Conservation (phyloP, 805 yeast genomes). For the Sporopachydermia lactativora region DNA sequence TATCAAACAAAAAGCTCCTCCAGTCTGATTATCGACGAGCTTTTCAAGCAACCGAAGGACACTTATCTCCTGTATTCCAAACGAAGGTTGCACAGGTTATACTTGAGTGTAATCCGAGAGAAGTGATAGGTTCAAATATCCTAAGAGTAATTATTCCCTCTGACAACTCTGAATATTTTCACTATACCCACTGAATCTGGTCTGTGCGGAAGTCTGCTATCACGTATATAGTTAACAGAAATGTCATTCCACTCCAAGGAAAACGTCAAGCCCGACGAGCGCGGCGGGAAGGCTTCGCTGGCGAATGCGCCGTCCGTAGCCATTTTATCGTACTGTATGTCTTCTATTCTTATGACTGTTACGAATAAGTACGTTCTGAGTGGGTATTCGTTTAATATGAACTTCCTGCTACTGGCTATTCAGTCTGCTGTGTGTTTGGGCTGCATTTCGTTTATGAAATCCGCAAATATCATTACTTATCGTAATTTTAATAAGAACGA, state of each 20-base stretch:
- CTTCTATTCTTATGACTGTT: conserved; percentile 94
- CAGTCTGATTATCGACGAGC: no score
- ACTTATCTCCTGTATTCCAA: no score
- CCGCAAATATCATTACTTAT: conserved; percentile 66
- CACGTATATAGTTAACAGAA: no score
- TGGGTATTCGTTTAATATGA: conserved; percentile 66
- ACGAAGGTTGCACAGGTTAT: no score
- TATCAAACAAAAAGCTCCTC: no score
- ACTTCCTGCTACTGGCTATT: conserved; percentile 77
- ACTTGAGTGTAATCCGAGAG: no score
- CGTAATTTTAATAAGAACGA: conserved; percentile 77
- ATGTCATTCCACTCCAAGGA: background rate
- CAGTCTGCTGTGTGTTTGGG: conserved; percentile 75
- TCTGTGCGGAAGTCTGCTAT: no score
- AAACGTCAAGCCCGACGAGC: background rate
- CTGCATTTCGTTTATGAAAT: conserved; percentile 60
- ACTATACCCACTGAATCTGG: no score
- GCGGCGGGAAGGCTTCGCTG: background rate
- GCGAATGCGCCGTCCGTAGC: conserved; percentile 34
- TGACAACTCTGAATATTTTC: no score
- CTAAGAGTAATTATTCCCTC: no score
- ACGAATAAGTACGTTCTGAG: conserved; percentile 91
- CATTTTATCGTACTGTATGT: conserved; percentile 72
- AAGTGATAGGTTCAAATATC: no score
- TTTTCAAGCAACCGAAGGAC: no score